Base-by-base conservation (phyloP, 1,284 basidiomycete genomes). In the Mrakiaceae sp. region DNA sequence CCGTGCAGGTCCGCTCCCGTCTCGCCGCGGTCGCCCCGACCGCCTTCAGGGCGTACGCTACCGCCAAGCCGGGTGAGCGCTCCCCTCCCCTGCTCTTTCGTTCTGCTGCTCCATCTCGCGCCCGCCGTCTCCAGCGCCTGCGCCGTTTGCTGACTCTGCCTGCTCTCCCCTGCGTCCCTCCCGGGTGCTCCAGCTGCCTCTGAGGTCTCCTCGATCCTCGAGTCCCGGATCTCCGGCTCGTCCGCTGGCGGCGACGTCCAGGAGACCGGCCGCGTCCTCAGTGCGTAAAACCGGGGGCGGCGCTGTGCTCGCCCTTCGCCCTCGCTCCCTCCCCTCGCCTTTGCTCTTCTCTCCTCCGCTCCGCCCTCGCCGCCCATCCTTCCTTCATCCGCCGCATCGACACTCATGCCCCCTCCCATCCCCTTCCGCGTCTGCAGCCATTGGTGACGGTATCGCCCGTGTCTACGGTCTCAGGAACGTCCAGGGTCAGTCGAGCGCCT, bases 391-490 rank as follows among this genome's bases (percentile, higher is more conserved):
- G 52, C 52, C 8, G 8, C 58, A 12, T 42, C 27, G 27, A 27
- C 27, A 27, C 27, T 27, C 12, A 39, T 52, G 47, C 16, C 40
- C 56, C 47, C 14, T n/a, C 43, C 12, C 2, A 2, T 9, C 16
- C 43, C 11, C 27, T n/a, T 42, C 54, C 16, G 10, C 40, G 39
- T 43, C 50, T 16, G 14, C 73, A 92, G 90, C 92, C 80, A 95
- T 98, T 74, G 94, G 94, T 90, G 95, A 98, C 81, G 95, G 94
- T 95, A 97, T 98, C 77, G 92, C 91, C 79, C 93, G 94, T 86
- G 94, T 98, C 76, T 98, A 95, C 78, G 91, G 82, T 77, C 79
- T 83, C 72, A 79, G 81, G 74, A 82, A 83, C 75, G 94, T 98
- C 76, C 93, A 96, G 82, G 90, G 89, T 90, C 72, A 68, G 79